Conservation (phyloP, 2,329 filamentous ascomycete genomes). For the Aspergillus fijiensis region DNA sequence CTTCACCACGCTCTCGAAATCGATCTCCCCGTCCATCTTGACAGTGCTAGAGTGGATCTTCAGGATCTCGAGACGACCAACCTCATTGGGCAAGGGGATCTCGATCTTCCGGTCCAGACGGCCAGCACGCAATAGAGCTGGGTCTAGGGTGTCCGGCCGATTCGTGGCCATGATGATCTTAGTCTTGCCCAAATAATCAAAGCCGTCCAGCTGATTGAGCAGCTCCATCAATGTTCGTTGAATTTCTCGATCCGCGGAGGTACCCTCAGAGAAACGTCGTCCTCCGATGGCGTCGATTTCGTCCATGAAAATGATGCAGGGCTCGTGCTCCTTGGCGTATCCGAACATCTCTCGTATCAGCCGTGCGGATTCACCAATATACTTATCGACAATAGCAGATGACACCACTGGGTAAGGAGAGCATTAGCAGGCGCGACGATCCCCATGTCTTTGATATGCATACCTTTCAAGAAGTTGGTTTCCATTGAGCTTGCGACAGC, state of each 20-base stretch:
- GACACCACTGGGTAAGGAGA: conserved; percentile 70
- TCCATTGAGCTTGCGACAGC: conserved; percentile 95
- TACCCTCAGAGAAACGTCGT: conserved; percentile 93
- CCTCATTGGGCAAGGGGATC: conserved; percentile 94
- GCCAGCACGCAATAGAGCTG: conserved; percentile 85
- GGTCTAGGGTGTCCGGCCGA: conserved; percentile 92
- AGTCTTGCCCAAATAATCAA: conserved; percentile 98
- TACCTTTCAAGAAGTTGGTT: conserved; percentile 97
- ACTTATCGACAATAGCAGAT: conserved; percentile 98
- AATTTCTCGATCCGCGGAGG: conserved; percentile 95
- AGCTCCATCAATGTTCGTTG: conserved; percentile 98
- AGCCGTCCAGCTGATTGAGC: conserved; percentile 96
- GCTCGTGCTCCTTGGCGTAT: conserved; percentile 98
- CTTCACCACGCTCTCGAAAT: conserved; percentile 99
- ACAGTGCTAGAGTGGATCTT: conserved; percentile 94
- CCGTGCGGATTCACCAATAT: conserved; percentile 96
- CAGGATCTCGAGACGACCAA: conserved; percentile 91
- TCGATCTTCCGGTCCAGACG: conserved; percentile 97
- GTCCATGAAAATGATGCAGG: conserved; percentile 99
- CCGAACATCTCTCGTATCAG: conserved; percentile 99
- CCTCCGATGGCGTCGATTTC: conserved; percentile 99
- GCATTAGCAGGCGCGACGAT: conserved; percentile 8
- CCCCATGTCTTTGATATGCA: conserved; percentile 17
- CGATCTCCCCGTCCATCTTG: conserved; percentile 87
- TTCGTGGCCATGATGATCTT: conserved; percentile 99